A percentile compares a stretch with the other conserved stretches of the same genome.
These are phyloP conservation scores for Solanum appendiculatum DNA, from an alignment of 257 asterid species.

Conservation along the genomic window DNA sequence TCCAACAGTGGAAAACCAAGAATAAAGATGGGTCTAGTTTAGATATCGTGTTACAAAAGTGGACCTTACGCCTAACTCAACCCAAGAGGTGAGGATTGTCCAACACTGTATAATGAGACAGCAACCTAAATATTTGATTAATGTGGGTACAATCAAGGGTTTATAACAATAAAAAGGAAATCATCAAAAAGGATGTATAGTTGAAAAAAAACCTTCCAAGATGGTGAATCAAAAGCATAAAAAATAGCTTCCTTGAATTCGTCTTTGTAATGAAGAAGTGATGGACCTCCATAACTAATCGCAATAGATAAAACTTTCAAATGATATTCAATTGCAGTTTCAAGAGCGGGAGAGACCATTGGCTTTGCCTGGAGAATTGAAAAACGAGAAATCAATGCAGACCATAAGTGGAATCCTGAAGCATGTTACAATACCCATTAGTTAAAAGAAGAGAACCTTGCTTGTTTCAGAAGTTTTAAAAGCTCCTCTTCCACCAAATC, in stretches of 20 bases:
- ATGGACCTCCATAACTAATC: slow-evolving; percentile 87
- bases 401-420: slow-evolving; percentile 10
- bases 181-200: slow-evolving; percentile 5
- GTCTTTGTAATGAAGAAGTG: slow-evolving; percentile 61
- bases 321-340: slow-evolving; percentile 77
- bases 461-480: slow-evolving; percentile 33
- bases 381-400: slow-evolving; percentile 10
- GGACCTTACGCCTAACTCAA: not conserved
- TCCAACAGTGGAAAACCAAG: not conserved
- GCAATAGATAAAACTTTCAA: slow-evolving; percentile 91
- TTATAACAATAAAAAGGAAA: not conserved
- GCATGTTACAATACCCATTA: slow-evolving; percentile 5
- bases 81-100: not conserved
- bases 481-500: slow-evolving; percentile 58
- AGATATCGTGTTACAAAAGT: not conserved
- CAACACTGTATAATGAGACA: not conserved
- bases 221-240: slow-evolving; percentile 85
- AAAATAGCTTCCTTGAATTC: slow-evolving; percentile 72
- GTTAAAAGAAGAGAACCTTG: slow-evolving; percentile 52
- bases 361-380: slow-evolving; percentile 52
- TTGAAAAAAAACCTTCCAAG: slow-evolving; percentile 81
- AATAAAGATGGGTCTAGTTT: not conserved
- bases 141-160: not conserved
- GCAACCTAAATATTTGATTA: not conserved
- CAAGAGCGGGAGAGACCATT: slow-evolving; percentile 84